Evolutionary conservation across 2,329 filamentous ascomycete genomes (phyloP).

Genomic region (Alternaria alternata): DNA sequence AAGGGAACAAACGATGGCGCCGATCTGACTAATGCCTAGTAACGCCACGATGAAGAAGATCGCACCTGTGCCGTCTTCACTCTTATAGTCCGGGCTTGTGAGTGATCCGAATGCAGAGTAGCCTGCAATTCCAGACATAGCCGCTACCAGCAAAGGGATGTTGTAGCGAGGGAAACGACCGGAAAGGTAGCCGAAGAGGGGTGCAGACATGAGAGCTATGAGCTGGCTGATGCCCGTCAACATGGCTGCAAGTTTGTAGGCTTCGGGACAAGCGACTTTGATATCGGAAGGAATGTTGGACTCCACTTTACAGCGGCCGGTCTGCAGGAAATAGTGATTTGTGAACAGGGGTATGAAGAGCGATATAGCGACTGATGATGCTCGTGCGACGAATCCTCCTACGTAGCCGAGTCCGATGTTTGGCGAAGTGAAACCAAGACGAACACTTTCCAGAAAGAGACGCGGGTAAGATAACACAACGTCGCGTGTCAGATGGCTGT

Average conservation of each 20-base stretch:
- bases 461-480: conserved; percentile 65
- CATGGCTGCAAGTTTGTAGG: conserved; percentile 87
- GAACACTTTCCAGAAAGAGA: conserved; percentile 53
- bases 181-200: conserved; percentile 86
- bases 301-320: conserved; percentile 75
- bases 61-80: conserved; percentile 70
- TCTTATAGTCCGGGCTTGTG: conserved; percentile 76
- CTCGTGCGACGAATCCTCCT: conserved; percentile 92
- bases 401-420: conserved; percentile 88
- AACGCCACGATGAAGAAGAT: conserved; percentile 81
- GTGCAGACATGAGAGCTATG: conserved; percentile 82
- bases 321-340: conserved; percentile 86
- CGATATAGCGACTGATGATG: conserved; percentile 93
- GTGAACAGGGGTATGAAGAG: conserved; percentile 93
- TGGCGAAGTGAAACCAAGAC: conserved; percentile 75
- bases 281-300: conserved; percentile 65
- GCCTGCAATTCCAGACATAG: conserved; percentile 76
- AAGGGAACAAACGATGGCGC: conserved; percentile 94
- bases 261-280: conserved; percentile 83
- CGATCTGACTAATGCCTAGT: conserved; percentile 92
- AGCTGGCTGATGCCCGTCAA: conserved; percentile 90
- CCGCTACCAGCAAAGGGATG: conserved; percentile 75
- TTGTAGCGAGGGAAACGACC: conserved; percentile 71
- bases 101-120: conserved; percentile 81
- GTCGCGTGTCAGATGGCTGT: conserved; percentile 54